Base-by-base conservation (phyloP, 805 yeast species). In the Starmerella powellii region DNA sequence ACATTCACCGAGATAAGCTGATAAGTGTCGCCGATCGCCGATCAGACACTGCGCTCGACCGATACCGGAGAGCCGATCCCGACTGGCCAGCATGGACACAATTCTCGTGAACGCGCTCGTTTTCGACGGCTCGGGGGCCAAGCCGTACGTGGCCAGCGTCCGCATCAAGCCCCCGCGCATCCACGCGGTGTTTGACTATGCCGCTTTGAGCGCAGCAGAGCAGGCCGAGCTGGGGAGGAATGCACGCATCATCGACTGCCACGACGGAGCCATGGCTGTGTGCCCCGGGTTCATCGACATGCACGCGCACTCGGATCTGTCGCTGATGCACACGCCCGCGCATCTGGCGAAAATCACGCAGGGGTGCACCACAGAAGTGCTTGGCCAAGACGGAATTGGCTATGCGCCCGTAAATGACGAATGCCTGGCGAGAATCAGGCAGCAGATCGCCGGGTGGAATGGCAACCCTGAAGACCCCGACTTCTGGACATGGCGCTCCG, bases 301-400 rank as follows among this genome's bases (percentile, higher is more conserved):
- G 47, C 50, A 46, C 31, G 50, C 50, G 4, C 50, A 46, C 29
- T 46, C 50, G 15, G 50, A 46, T 31, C 34, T 46, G 17, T 18
- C 40, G 12, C 31, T 46, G 15, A 30, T 46, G 31, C 47, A 43
- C 34, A 44, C 47, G 24, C 50, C 50, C 16, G 34, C 41, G 16
- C 50, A 46, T 20, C 39, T 44, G 8, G 47, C 47, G 10, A 46
- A 46, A 23, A 44, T 46, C 29, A 43, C 47, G 6, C 50, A 46
- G 31, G 50, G 50, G 19, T 47, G 44, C 15, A 46, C 50, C 12
- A 43, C 47, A n/a, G 50, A 46, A 23, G 50, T 46, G 8, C 28
- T 46, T n/a, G 50, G 50, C 28, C 50, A 46, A 27, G 50, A 46
- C 32, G 50, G 50, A 2, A 46, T 46, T 26, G 45, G 45, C 13